A percentile compares a stretch with the other conserved stretches of the same genome.
These are phyloP conservation scores for Physcomitrium patens DNA, from an alignment of 225 moss, liverwort and hornwort genomes.

Conservation along the genomic window DNA sequence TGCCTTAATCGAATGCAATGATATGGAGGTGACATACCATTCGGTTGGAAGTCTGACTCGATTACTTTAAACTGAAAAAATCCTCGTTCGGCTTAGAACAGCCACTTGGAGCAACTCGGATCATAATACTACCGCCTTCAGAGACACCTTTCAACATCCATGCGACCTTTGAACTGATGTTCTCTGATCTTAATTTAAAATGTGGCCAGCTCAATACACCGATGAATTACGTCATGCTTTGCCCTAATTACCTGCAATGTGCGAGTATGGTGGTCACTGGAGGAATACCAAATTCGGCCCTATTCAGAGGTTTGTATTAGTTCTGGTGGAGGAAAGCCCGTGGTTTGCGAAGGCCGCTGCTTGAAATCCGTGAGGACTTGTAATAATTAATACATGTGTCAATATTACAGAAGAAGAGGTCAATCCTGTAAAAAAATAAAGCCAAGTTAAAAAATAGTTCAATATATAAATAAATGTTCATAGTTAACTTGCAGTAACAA, in stretches of 20 bases:
- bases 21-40: constrained; percentile 35
- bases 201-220: not conserved
- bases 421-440: constrained; percentile 43
- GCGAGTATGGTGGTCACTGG: constrained; percentile 46
- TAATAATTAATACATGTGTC: constrained; percentile 67
- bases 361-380: constrained; percentile 56
- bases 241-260: constrained; percentile 53
- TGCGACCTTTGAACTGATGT: not conserved
- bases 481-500: not conserved
- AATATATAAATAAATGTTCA: not conserved
- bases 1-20: constrained; percentile 23
- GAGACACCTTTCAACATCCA: not conserved
- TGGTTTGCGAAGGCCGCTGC: constrained; percentile 61
- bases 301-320: constrained; percentile 56
- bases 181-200: not conserved
- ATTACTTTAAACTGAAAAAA: too few relatives aligned
- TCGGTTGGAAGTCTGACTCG: constrained; percentile 19
- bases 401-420: constrained; percentile 62
- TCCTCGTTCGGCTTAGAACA: too few relatives aligned
- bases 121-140: not conserved
- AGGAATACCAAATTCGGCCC: constrained; percentile 48
- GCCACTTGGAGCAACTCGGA: too few relatives aligned
- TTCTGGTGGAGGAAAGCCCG: constrained; percentile 51
- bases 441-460: not conserved
- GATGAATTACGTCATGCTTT: constrained; percentile 21